Conservation (phyloP, 306 rosid species). For the Delonix regia region DNA sequence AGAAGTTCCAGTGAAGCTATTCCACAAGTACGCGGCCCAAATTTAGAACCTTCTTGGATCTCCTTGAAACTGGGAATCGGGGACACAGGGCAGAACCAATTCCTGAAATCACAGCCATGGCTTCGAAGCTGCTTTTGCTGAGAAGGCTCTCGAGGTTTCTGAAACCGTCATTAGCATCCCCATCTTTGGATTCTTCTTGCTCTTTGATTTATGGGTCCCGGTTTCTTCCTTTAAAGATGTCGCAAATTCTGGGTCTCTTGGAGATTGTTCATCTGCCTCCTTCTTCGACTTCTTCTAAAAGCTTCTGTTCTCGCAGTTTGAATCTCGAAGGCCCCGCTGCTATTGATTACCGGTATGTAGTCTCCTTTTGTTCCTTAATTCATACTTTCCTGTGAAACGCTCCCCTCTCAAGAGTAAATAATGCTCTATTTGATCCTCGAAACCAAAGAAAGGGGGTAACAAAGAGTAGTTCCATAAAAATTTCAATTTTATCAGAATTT, state of each 20-base stretch:
- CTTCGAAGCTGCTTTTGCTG: constrained; percentile 46
- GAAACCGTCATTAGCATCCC: constrained; percentile 30
- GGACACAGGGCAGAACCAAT: neutral
- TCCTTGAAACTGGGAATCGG: neutral
- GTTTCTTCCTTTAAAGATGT: constrained; percentile 41
- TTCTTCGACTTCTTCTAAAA: constrained; percentile 40
- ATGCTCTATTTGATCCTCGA: constrained; percentile 6
- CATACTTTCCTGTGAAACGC: neutral
- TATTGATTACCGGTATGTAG: constrained; percentile 68
- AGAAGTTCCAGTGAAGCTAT: neutral
- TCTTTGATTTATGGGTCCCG: constrained; percentile 25
- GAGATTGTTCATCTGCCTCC: constrained; percentile 16
- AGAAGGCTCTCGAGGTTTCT: constrained; percentile 51
- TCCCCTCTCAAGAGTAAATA: neutral
- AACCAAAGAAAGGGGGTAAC: neutral
- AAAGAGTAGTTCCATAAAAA: neutral
- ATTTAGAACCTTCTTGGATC: neutral
- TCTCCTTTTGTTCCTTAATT: neutral
- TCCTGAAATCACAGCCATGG: constrained; percentile 37
- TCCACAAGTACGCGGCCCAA: neutral
- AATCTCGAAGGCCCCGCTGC: constrained; percentile 64
- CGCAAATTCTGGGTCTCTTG: constrained; percentile 3
- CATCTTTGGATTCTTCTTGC: constrained; percentile 23
- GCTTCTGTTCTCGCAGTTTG: constrained; percentile 58
- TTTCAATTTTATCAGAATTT: neutral